Evolutionary conservation across 345 rosid species (phyloP).

Genomic region (Microcos paniculata): DNA sequence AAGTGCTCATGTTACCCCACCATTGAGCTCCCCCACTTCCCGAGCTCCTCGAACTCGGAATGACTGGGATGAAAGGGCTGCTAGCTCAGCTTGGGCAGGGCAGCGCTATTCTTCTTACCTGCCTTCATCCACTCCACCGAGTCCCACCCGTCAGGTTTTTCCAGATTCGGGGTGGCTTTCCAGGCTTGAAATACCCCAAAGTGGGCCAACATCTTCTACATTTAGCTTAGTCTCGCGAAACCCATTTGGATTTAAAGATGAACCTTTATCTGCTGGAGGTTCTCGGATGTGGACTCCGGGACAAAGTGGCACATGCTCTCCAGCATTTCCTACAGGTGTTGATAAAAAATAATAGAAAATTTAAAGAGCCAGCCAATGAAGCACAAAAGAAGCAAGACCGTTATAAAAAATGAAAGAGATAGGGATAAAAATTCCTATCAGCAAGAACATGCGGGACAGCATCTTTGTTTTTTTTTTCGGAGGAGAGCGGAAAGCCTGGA

Average conservation of each 20-base stretch:
- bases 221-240: constrained; percentile 79
- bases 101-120: constrained; percentile 38
- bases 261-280: constrained; percentile 51
- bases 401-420: too few species aligned
- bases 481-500: too few species aligned
- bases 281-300: constrained; percentile 99
- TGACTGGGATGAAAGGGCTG: constrained; percentile 61
- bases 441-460: too few species aligned
- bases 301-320: constrained; percentile 95
- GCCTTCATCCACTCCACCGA: constrained; percentile 65
- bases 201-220: constrained; percentile 90
- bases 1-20: constrained; percentile 98
- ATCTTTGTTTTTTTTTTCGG: too few species aligned
- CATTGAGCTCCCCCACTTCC: constrained; percentile 69
- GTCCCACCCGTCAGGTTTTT: constrained; percentile 59
- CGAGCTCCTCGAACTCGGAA: constrained; percentile 54
- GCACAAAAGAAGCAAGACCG: too few species aligned
- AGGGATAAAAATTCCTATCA: too few species aligned
- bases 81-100: constrained; percentile 39
- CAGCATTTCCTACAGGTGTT: constrained; percentile 70
- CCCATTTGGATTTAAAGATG: constrained; percentile 64
- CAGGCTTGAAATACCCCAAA: constrained; percentile 65
- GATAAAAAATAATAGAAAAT: too few species aligned
- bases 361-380: too few species aligned
- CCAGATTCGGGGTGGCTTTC: constrained; percentile 84